Base-by-base conservation (phyloP, 2,329 filamentous ascomycete genomes). In the Clonostachys sp. region DNA sequence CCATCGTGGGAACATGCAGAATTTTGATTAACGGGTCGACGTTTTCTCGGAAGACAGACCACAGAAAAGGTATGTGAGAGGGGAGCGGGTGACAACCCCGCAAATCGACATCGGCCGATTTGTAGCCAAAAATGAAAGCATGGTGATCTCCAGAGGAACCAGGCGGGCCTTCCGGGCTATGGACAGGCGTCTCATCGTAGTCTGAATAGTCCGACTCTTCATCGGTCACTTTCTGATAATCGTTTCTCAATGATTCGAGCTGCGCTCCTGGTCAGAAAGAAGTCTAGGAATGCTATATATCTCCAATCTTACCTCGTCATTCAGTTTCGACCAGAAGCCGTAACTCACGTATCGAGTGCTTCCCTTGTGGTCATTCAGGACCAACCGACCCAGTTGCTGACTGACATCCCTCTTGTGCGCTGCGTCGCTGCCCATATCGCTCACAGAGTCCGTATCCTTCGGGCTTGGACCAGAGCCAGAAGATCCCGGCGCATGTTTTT, bases 311-410 rank as follows among this genome's bases (percentile, higher is more conserved):
- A 85, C 83, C 74, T 91, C 86, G 46, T 89, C 87, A 50, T 84
- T 87, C 45, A 91, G 73, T 51, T 80, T 87, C 17, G 85, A 81
- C 86, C 86, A 90, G 57, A 91, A 89, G 7, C 80, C 84, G 61
- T 82, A 88, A 67, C 85, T 89, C 54, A 91, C 81, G 60, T 91
- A 91, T 60, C 85, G 73, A 47, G 81, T 83, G 44, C 80, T 85
- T 50, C 80, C 81, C 38, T 83, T 84, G 47, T 75, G 74, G 49
- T 90, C 84, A 51, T 86, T 84, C 35, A 90, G 67, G 1, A 91
- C 84, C 45, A 91, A 64, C 34, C 86, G 73, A 4, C 87, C 85
- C 62, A 87, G 85, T 47, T 81, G 72, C 41, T 77, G 57, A 36
- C 63, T 57, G 18, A 63, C 45, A 16, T 64, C 57, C 43, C 55